Conservation (phyloP, 345 rosid species). For the Zanthoxylum bungeanum region DNA sequence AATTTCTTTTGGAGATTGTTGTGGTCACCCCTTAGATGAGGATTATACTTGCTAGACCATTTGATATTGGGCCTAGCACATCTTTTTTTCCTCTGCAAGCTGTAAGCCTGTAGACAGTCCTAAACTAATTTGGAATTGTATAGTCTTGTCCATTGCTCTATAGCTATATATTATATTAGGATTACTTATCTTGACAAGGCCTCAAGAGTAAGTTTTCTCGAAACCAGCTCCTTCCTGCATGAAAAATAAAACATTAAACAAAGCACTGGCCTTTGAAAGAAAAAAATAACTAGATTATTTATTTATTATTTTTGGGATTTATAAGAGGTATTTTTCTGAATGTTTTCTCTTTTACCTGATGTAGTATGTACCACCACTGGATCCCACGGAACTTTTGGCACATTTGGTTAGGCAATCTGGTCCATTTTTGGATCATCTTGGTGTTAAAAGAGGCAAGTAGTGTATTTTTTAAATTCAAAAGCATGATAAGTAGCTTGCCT, state of each 20-base stretch:
- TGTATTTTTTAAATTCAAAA: neutral
- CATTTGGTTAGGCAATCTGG: conserved; percentile 85
- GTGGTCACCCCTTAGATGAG: neutral
- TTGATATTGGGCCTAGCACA: neutral
- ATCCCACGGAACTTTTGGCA: conserved; percentile 87
- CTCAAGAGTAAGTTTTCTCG: neutral
- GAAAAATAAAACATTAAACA: neutral
- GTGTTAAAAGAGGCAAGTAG: conserved; percentile 67
- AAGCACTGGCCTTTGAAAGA: neutral
- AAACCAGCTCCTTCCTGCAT: neutral
- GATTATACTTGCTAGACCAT: neutral
- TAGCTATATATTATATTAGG: neutral
- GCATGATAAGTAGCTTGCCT: neutral
- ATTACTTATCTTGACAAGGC: neutral
- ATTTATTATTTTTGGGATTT: neutral
- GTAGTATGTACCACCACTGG: conserved; percentile 83
- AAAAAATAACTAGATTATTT: neutral
- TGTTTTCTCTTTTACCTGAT: conserved; percentile 7
- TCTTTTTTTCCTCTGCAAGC: neutral
- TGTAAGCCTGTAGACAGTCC: neutral
- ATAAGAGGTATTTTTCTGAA: conserved; percentile 7
- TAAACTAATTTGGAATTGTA: neutral
- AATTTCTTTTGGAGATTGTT: neutral
- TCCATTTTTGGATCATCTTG: conserved; percentile 91
- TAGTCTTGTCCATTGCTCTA: neutral